Conservation (phyloP, 164 flowering plant genomes). For the Warburgia ugandensis region DNA sequence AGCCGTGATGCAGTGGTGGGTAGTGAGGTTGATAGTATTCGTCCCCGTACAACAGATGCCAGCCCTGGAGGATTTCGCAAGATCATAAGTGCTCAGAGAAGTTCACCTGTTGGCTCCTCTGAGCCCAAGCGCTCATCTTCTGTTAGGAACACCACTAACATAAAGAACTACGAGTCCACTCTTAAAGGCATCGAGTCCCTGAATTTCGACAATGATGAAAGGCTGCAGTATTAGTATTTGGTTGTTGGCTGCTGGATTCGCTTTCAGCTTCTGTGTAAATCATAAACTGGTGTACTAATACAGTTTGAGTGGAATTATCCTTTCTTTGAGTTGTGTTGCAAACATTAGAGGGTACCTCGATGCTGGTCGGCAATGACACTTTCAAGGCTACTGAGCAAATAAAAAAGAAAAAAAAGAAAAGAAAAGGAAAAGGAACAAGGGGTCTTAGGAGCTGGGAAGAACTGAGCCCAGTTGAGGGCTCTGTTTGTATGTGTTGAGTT, state of each 20-base stretch:
- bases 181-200: conserved; percentile 78
- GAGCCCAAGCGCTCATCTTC: conserved; percentile 57
- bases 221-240: conserved; percentile 33
- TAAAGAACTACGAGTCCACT: conserved; percentile 59
- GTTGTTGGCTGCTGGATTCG: neutral
- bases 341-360: neutral
- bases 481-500: too few species aligned
- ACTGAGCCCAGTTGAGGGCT: neutral
- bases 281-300: conserved; percentile 15
- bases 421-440: neutral
- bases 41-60: conserved; percentile 57
- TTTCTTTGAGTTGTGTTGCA: conserved; percentile 12
- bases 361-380: neutral
- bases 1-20: conserved; percentile 56
- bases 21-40: conserved; percentile 52
- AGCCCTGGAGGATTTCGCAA: conserved; percentile 58
- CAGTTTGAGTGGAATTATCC: conserved; percentile 8
- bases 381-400: conserved; percentile 1
- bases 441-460: neutral
- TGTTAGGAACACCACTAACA: conserved; percentile 36
- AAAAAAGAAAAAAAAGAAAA: too few species aligned
- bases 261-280: conserved; percentile 18
- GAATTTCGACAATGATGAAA: conserved; percentile 60
- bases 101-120: conserved; percentile 52
- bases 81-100: conserved; percentile 48